Evolutionary conservation across 2,329 filamentous ascomycete species (phyloP).

Genomic region (Magnaporthiopsis poae): DNA sequence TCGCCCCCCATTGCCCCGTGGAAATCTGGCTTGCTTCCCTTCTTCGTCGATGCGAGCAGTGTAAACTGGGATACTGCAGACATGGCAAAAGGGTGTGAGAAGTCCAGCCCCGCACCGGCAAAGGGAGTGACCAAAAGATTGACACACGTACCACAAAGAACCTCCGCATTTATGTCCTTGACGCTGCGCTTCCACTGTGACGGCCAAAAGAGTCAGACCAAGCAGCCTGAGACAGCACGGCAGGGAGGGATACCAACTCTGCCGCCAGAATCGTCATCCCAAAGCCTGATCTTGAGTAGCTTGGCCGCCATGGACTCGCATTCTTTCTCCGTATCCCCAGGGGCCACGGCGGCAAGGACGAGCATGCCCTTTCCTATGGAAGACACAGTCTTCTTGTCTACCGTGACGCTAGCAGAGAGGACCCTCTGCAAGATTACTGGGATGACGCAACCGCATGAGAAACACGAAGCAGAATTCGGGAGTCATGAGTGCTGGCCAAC

Average conservation of each 20-base stretch:
- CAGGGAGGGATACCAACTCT: slow-evolving; percentile 37
- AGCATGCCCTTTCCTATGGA: slow-evolving; percentile 83
- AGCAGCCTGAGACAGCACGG: not conserved
- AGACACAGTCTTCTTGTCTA: slow-evolving; percentile 82
- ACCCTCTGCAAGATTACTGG: slow-evolving; percentile 87
- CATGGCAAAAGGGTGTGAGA: not conserved
- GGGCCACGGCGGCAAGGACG: slow-evolving; percentile 83
- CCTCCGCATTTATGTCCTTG: slow-evolving; percentile 76
- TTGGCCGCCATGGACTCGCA: slow-evolving; percentile 74
- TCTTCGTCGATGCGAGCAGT: slow-evolving; percentile 82
- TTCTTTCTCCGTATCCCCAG: slow-evolving; percentile 82
- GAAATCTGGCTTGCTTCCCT: slow-evolving; percentile 91
- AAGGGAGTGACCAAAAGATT: not conserved
- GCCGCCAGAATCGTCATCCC: slow-evolving; percentile 69
- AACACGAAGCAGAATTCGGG: slow-evolving; percentile 1
- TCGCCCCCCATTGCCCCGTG: slow-evolving; percentile 73
- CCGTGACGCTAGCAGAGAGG: slow-evolving; percentile 87
- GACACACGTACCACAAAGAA: slow-evolving; percentile 69
- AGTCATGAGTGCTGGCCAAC: slow-evolving; percentile 10
- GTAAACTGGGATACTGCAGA: slow-evolving; percentile 86
- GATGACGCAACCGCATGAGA: slow-evolving; percentile 12
- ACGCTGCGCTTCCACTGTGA: slow-evolving; percentile 81
- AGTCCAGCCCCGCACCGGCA: not conserved
- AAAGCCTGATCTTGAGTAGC: slow-evolving; percentile 80
- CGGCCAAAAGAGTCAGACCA: slow-evolving; percentile 14